These are phyloP conservation scores for Penicillium pancosmium DNA, from an alignment of 495 filamentous ascomycete species.

Conservation along the genomic window DNA sequence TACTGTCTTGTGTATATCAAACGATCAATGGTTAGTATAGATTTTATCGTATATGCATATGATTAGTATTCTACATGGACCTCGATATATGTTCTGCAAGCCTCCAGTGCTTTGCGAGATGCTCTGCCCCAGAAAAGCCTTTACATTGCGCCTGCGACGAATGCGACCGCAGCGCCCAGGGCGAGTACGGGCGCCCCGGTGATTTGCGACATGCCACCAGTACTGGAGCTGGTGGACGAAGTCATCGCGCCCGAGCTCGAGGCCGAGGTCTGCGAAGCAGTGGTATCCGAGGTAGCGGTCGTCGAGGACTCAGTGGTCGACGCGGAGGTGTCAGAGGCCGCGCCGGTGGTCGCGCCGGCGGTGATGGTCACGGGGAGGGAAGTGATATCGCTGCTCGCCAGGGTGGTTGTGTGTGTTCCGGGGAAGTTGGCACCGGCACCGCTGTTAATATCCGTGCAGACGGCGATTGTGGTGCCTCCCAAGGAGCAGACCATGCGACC, in stretches of 20 bases:
- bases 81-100: not conserved
- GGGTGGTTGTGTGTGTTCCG: slow-evolving; percentile 22
- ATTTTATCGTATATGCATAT: no score
- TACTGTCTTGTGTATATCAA: no score
- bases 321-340: slow-evolving; percentile 11
- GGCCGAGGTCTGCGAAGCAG: not conserved
- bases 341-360: slow-evolving; percentile 22
- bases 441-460: slow-evolving; percentile 36
- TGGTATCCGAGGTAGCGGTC: not conserved
- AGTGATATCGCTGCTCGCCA: slow-evolving; percentile 16
- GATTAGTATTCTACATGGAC: not conserved
- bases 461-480: slow-evolving; percentile 36
- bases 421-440: slow-evolving; percentile 31
- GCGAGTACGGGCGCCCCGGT: slow-evolving; percentile 13
- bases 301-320: slow-evolving; percentile 5
- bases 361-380: slow-evolving; percentile 41
- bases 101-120: not conserved
- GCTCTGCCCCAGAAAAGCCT: not conserved
- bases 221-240: slow-evolving; percentile 18
- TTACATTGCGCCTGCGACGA: slow-evolving; percentile 19
- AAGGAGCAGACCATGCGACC: slow-evolving; percentile 35
- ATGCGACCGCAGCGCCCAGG: slow-evolving; percentile 15
- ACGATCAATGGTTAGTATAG: no score
- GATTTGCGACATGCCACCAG: slow-evolving; percentile 16
- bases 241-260: not conserved